Percentiles rank a stretch among this genome's conserved stretches.
phyloP scores from a whole-genome alignment of 139 green algal genomes.

The Pleodorina starrii region DNA sequence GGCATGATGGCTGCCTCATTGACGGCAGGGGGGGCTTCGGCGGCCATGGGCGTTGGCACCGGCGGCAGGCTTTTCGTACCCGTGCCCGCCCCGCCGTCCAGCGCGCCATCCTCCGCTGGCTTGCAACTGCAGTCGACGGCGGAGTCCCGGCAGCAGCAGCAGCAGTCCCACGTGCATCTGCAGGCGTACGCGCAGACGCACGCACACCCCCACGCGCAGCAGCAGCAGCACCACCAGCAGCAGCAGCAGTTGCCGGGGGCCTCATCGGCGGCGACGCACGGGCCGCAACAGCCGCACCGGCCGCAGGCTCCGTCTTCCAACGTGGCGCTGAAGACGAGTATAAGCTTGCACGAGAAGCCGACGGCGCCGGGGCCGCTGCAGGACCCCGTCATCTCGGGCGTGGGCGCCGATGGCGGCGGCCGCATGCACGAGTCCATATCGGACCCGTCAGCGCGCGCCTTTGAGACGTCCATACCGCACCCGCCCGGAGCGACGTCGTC shows the following conservation, averaged over 20 bases:
- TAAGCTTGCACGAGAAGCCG: not conserved
- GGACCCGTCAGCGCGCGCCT: constrained; percentile 10
- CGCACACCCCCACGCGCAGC: not conserved
- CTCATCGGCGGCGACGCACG: not conserved
- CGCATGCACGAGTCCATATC: constrained; percentile 42
- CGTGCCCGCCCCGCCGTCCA: not conserved
- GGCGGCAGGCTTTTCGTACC: not conserved
- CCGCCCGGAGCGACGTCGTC: not conserved
- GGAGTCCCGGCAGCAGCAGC: constrained; percentile 2
- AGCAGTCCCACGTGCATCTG: not conserved
- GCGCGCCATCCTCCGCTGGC: no score
- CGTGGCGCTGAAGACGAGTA: constrained; percentile 16
- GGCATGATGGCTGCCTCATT: not conserved
- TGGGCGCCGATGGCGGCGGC: not conserved
- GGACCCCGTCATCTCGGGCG: not conserved
- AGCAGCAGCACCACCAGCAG: not conserved
- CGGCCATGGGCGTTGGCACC: not conserved
- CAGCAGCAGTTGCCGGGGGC: not conserved
- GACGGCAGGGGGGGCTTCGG: no score
- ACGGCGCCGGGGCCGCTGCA: not conserved
- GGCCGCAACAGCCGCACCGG: constrained; percentile 1
- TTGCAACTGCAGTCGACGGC: not conserved
- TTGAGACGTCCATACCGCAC: not conserved
- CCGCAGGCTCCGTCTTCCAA: not conserved
- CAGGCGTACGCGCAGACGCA: not conserved